A percentile compares a stretch with the other conserved stretches of the same genome.
phyloP scores from a whole-genome alignment of 768 basidiomycete species.

The Serendipita indica region DNA sequence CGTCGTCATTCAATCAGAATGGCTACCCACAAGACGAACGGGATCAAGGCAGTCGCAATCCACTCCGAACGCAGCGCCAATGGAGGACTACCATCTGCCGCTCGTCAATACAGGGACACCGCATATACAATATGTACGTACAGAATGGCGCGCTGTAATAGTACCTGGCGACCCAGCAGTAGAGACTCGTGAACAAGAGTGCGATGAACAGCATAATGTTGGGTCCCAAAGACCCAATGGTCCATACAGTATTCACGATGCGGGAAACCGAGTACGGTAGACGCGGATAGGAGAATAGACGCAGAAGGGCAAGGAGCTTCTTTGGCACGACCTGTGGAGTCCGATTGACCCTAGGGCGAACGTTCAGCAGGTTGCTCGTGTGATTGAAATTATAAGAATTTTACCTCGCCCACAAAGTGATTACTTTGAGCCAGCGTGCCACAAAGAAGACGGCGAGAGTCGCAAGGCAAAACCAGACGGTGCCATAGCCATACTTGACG shows the following conservation, averaged over 20 bases:
- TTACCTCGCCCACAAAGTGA: neutral
- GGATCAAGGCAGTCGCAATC: constrained; percentile 9
- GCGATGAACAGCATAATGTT: neutral
- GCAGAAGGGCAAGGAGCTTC: neutral
- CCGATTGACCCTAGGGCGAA: neutral
- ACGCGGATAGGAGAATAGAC: neutral
- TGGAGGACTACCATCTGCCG: constrained; percentile 10
- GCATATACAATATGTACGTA: too few relatives aligned
- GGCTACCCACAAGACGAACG: constrained; percentile 9
- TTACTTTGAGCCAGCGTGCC: neutral
- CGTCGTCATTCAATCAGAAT: too few relatives aligned
- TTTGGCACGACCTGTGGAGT: neutral
- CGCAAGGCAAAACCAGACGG: neutral
- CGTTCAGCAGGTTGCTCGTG: neutral
- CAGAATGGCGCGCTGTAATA: constrained; percentile 10
- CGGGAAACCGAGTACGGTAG: neutral
- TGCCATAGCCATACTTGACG: constrained; percentile 2
- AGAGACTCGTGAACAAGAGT: neutral
- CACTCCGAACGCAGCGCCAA: constrained; percentile 6
- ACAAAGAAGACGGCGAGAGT: neutral
- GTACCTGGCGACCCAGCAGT: constrained; percentile 2
- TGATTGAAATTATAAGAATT: neutral
- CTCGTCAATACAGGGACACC: too few relatives aligned
- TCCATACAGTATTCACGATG: neutral
- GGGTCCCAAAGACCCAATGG: neutral